phyloP scores from a whole-genome alignment of 129 eudicot species.

The Scalesia atractyloides region DNA sequence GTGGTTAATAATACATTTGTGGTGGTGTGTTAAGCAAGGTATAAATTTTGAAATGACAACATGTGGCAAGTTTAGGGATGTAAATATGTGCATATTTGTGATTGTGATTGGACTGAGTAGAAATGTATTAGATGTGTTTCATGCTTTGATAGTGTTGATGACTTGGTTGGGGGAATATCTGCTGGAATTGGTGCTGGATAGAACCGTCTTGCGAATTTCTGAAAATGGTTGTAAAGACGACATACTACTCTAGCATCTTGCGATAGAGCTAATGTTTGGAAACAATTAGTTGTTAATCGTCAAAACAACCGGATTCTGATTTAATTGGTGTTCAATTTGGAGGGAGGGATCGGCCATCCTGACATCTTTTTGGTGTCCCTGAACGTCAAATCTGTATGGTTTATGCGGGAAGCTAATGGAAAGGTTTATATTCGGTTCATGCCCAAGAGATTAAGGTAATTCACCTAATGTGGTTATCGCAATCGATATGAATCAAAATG shows the following conservation, averaged over 20 bases:
- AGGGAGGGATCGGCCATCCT: conserved; percentile 7
- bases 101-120: neutral
- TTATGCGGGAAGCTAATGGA: neutral
- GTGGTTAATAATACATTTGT: neutral
- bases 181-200: neutral
- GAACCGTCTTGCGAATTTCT: neutral
- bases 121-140: neutral
- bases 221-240: neutral
- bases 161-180: neutral
- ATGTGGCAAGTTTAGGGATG: conserved; percentile 9
- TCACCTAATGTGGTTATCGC: neutral
- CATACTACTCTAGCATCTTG: neutral
- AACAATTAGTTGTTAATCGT: neutral
- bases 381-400: conserved; percentile 8
- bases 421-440: conserved; percentile 7
- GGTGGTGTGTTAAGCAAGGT: conserved; percentile 8
- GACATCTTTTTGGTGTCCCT: neutral
- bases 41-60: conserved; percentile 12
- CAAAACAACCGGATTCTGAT: neutral
- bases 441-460: conserved; percentile 2
- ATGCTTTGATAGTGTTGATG: neutral
- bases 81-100: conserved; percentile 2
- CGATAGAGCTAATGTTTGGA: neutral
- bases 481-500: neutral
- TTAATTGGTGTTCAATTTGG: neutral